These are phyloP conservation scores for Aspergillus tamarii DNA, from an alignment of 2,329 filamentous ascomycete genomes.

Conservation along the genomic window DNA sequence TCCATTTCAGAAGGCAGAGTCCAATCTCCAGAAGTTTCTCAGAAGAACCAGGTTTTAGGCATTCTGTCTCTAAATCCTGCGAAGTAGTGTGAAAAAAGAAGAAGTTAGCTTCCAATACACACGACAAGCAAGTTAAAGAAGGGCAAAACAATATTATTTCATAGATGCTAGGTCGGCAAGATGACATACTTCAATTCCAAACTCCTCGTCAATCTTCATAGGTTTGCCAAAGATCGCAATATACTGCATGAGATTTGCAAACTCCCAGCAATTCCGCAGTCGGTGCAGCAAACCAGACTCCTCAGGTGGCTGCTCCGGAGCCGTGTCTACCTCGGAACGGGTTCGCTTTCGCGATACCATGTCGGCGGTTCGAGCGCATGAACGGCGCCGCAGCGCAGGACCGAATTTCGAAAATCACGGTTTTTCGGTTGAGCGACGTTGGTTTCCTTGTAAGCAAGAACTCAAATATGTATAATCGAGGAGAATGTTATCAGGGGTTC, in stretches of 20 bases:
- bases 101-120: constrained; percentile 17
- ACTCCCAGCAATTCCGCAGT: constrained; percentile 92
- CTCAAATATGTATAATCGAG: not conserved
- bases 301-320: constrained; percentile 43
- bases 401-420: constrained; percentile 8
- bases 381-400: constrained; percentile 30
- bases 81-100: constrained; percentile 12
- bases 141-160: not conserved
- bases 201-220: constrained; percentile 84
- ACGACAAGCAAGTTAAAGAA: constrained; percentile 14
- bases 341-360: constrained; percentile 61
- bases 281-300: constrained; percentile 59
- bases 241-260: constrained; percentile 91
- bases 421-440: not conserved
- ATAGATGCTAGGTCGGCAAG: not conserved
- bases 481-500: no score
- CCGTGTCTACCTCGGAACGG: constrained; percentile 59
- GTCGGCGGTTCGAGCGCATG: constrained; percentile 37
- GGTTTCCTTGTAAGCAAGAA: not conserved
- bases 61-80: constrained; percentile 87
- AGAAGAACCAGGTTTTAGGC: constrained; percentile 74
- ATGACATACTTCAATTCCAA: constrained; percentile 80
- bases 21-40: constrained; percentile 78
- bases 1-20: constrained; percentile 83
- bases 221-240: constrained; percentile 86